phyloP scores from a whole-genome alignment of 805 yeast genomes.

The Saccharomyces mikatae region DNA sequence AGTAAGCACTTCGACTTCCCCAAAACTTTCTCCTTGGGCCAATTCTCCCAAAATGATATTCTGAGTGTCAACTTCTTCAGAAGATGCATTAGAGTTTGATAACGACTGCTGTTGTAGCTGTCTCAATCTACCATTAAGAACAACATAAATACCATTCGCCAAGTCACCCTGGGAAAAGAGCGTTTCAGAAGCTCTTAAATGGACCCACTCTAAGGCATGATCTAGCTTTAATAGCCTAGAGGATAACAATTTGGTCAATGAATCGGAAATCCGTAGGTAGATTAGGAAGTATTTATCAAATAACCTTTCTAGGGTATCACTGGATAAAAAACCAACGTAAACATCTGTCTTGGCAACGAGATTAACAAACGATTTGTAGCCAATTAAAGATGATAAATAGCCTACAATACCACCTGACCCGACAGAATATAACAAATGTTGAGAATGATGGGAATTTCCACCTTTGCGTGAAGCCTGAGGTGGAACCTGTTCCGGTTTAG shows the following conservation, averaged over 20 bases:
- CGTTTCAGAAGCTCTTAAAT: slow-evolving; percentile 75
- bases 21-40: slow-evolving; percentile 91
- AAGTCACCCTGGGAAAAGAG: slow-evolving; percentile 74
- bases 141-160: slow-evolving; percentile 87
- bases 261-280: slow-evolving; percentile 69
- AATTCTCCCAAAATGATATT: slow-evolving; percentile 54
- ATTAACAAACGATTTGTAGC: slow-evolving; percentile 69
- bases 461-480: not conserved
- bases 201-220: slow-evolving; percentile 93
- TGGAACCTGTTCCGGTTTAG: slow-evolving; percentile 4
- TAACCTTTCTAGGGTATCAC: slow-evolving; percentile 51
- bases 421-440: slow-evolving; percentile 47
- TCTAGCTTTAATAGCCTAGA: slow-evolving; percentile 66
- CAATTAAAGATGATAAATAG: slow-evolving; percentile 70
- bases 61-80: slow-evolving; percentile 3
- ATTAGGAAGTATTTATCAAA: slow-evolving; percentile 71
- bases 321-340: slow-evolving; percentile 66
- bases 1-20: slow-evolving; percentile 89
- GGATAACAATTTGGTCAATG: slow-evolving; percentile 59
- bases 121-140: slow-evolving; percentile 79
- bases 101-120: slow-evolving; percentile 34
- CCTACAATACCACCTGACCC: slow-evolving; percentile 82
- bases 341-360: slow-evolving; percentile 53
- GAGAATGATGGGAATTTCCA: slow-evolving; percentile 13
- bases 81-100: not conserved